Evolutionary conservation across 257 asterid genomes (phyloP), one percentile per base, ranked within the genome.

Genomic region (Nicotiana obtusifolia): DNA sequence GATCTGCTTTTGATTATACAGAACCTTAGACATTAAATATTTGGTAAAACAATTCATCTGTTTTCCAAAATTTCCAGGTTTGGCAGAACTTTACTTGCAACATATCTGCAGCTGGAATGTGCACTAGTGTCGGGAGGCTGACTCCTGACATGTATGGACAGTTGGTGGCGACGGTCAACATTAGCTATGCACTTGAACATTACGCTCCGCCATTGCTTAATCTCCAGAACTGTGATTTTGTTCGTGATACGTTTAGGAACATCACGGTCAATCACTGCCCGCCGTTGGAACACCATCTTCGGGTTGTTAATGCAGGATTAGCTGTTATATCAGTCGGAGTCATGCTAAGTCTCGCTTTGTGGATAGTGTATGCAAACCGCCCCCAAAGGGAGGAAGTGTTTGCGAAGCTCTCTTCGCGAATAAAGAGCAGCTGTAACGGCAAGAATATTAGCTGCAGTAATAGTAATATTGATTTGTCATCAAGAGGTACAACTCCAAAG

Each of bases 371-470:
- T 61, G 98, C 94, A 30, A 94, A 96, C 98, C 97, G 95, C 97
- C 99, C 98, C 97, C 97, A 80, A 92, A 94, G 97, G 97, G 98
- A 91, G 97, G 99, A 96, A 85, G 98, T 89, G 97, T 94, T 93
- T 89, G 98, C 90, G 73, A 91, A 92, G 90, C 82, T 93, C 15
- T 85, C 94, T 24, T 83, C 85, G 0, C 82, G 93, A 79, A 84
- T 90, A 84, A 88, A 89, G 75, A 84, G 86, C 31, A 79, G 97
- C 84, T 91, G 94, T 90, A 81, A 83, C 15, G 91, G 92, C 26
- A 86, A 85, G 81, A 79, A 54, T 30, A 65, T 71, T 44, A 71
- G 41, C 49, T 41, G 85, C 61, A 69, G 66, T 10, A 10, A 57
- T 61, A 81, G 84, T 13, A 82, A 64, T 15, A 83, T 59, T 41